phyloP scores from a whole-genome alignment of 108 stramenopile genomes.

The Bacterosira constricta region DNA sequence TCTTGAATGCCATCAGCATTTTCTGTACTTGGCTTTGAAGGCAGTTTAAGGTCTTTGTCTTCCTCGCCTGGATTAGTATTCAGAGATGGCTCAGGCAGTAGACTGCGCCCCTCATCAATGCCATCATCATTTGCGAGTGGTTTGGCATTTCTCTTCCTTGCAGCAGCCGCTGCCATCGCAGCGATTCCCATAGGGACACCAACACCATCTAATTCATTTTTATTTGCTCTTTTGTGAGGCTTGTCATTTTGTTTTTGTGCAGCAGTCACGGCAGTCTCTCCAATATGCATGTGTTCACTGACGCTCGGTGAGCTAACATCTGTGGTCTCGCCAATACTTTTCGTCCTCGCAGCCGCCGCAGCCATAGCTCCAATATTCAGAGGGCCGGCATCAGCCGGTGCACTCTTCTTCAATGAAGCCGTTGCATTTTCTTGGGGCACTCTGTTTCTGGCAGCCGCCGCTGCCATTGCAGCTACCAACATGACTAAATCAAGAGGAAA shows the following conservation, averaged over 20 bases:
- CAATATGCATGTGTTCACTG: too few relatives aligned
- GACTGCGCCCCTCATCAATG: not conserved
- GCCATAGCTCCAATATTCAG: not conserved
- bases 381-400: not conserved
- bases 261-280: not conserved
- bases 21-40: too few relatives aligned
- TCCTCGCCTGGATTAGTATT: not conserved
- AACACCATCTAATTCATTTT: not conserved
- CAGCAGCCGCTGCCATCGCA: slow-evolving; percentile 34
- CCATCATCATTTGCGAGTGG: not conserved
- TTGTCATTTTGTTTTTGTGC: not conserved
- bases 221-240: not conserved
- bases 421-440: not conserved
- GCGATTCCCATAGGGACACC: slow-evolving; percentile 9
- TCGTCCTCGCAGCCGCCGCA: not conserved
- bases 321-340: too few relatives aligned
- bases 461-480: not conserved
- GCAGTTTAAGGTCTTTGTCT: too few relatives aligned
- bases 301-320: too few relatives aligned
- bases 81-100: not conserved
- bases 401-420: not conserved
- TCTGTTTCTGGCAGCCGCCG: not conserved
- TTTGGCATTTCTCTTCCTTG: slow-evolving; percentile 1
- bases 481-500: not conserved
- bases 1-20: not conserved